phyloP scores from a whole-genome alignment of 306 rosid species.

The Trifolium repens region DNA sequence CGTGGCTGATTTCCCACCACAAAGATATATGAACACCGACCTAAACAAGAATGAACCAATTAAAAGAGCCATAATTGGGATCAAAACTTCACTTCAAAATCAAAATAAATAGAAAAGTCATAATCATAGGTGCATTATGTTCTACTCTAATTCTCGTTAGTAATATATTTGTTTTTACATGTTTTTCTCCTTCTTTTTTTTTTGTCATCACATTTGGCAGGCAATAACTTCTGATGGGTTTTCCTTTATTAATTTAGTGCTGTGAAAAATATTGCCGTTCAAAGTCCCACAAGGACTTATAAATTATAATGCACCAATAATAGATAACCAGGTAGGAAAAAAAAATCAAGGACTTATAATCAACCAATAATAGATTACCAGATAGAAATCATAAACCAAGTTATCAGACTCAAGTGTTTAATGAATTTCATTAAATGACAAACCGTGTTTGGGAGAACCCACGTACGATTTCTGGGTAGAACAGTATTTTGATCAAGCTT shows the following conservation, averaged over 20 bases:
- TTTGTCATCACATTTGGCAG: background rate
- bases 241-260: background rate
- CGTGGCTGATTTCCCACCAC: slow-evolving; percentile 7
- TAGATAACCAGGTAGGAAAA: too few species aligned
- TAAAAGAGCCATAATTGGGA: slow-evolving; percentile 5
- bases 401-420: too few species aligned
- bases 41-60: slow-evolving; percentile 22
- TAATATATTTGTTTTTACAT: background rate
- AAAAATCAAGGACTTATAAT: too few species aligned
- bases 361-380: too few species aligned
- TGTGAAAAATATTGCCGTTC: background rate
- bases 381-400: too few species aligned
- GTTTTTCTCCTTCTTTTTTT: background rate
- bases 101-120: background rate
- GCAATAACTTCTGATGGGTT: background rate
- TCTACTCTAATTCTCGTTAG: background rate
- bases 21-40: background rate
- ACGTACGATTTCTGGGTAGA: too few species aligned
- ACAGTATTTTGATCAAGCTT: too few species aligned
- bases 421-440: too few species aligned
- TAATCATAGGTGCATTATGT: background rate
- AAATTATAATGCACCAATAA: too few species aligned
- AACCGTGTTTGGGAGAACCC: too few species aligned
- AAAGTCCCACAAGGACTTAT: background rate
- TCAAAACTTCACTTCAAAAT: background rate